These are phyloP conservation scores for Ganoderma leucocontextum DNA, from an alignment of 1,284 basidiomycete species.

Conservation along the genomic window DNA sequence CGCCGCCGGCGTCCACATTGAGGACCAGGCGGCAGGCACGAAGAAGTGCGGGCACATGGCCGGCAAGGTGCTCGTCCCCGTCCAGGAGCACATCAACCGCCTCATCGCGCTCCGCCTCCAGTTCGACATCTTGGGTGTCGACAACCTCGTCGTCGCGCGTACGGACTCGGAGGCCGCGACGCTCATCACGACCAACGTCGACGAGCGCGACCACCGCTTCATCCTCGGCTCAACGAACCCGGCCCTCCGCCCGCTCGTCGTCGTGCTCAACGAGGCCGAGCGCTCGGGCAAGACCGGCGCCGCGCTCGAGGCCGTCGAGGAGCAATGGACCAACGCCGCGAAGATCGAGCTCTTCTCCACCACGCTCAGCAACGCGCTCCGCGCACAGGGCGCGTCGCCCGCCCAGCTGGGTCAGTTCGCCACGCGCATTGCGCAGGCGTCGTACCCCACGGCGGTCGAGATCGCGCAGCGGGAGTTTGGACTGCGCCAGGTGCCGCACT, in stretches of 20 bases:
- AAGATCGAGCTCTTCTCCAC: constrained; percentile 84
- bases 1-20: constrained; percentile 78
- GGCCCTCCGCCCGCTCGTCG: constrained; percentile 69
- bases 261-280: constrained; percentile 88
- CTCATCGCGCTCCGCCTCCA: constrained; percentile 81
- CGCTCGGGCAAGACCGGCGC: constrained; percentile 80
- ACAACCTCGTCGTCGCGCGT: constrained; percentile 79
- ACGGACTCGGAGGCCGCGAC: constrained; percentile 93
- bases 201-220: constrained; percentile 96
- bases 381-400: constrained; percentile 63
- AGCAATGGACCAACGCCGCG: constrained; percentile 84
- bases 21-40: constrained; percentile 81
- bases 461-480: constrained; percentile 87
- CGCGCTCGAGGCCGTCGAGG: constrained; percentile 87
- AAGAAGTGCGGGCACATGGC: constrained; percentile 82
- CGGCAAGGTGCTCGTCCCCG: constrained; percentile 67
- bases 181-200: constrained; percentile 96
- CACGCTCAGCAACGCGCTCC: constrained; percentile 78
- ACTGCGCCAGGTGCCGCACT: constrained; percentile 77
- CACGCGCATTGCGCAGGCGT: constrained; percentile 67
- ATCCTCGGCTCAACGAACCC: constrained; percentile 93
- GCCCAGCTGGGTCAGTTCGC: constrained; percentile 65
- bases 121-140: constrained; percentile 84
- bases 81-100: constrained; percentile 83
- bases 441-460: constrained; percentile 74